Conservation (phyloP, 2,329 filamentous ascomycete species). For the Colletotrichum gigasporum region DNA sequence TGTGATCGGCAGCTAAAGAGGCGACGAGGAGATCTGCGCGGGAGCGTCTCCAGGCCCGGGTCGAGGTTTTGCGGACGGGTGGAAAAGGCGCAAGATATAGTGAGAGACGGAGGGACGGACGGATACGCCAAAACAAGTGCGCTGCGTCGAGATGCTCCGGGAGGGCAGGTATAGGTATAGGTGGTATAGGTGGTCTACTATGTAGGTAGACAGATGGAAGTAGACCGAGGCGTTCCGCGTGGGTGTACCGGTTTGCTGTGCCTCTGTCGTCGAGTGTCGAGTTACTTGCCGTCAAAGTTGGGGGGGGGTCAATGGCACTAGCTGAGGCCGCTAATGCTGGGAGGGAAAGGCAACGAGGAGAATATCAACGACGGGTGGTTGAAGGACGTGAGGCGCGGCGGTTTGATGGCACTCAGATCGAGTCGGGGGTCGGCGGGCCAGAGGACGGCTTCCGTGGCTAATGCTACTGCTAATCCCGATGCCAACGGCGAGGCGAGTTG, state of each 20-base stretch:
- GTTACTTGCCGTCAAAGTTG: slow-evolving; percentile 26
- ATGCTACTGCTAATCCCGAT: too few species aligned
- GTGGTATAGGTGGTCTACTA: too few species aligned
- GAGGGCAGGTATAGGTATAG: too few species aligned
- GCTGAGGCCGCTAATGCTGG: slow-evolving; percentile 18
- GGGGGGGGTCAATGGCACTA: slow-evolving; percentile 28
- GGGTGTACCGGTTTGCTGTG: slow-evolving; percentile 8
- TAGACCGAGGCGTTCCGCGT: slow-evolving; percentile 29
- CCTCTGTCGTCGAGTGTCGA: slow-evolving; percentile 3
- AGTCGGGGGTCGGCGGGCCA: neutral
- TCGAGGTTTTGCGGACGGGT: slow-evolving; percentile 1
- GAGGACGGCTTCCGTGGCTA: neutral
- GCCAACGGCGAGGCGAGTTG: neutral
- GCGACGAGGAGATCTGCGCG: slow-evolving; percentile 22
- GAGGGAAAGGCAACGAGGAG: slow-evolving; percentile 7
- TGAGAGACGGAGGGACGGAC: slow-evolving; percentile 3
- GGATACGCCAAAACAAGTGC: slow-evolving; percentile 34
- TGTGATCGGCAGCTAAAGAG: slow-evolving; percentile 24
- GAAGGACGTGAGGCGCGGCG: neutral
- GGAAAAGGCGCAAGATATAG: slow-evolving; percentile 11
- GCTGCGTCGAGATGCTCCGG: too few species aligned
- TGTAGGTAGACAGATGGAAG: slow-evolving; percentile 35
- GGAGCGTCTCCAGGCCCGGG: slow-evolving; percentile 3
- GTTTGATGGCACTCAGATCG: neutral
- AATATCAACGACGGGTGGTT: neutral